Conservation (phyloP, 2,329 filamentous ascomycete species). For the Calonectria naviculata region DNA sequence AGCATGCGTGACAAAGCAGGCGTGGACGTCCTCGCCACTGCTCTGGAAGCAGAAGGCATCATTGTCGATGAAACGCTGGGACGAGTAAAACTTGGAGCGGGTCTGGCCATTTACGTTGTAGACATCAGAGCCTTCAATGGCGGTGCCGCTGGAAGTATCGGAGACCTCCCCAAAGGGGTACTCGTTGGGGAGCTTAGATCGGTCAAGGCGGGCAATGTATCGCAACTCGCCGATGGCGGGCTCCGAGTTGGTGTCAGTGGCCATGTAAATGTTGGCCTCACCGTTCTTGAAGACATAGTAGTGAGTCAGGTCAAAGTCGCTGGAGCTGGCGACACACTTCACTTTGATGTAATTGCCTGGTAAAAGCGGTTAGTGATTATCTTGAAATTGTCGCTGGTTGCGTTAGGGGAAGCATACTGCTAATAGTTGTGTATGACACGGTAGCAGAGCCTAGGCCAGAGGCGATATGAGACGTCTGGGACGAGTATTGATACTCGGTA, state of each 20-base stretch:
- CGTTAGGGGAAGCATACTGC: slow-evolving; percentile 27
- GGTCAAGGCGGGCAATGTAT: slow-evolving; percentile 71
- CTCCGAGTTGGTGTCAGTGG: slow-evolving; percentile 70
- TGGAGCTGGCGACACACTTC: slow-evolving; percentile 67
- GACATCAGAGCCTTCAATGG: slow-evolving; percentile 69
- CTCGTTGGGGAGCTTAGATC: slow-evolving; percentile 60
- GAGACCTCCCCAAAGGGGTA: slow-evolving; percentile 66
- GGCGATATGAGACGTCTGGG: slow-evolving; percentile 52
- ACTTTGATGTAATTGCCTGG: slow-evolving; percentile 66
- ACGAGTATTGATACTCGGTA: slow-evolving; percentile 66
- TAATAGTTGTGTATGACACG: slow-evolving; percentile 59
- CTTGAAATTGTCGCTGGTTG: neutral
- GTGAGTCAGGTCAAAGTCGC: slow-evolving; percentile 61
- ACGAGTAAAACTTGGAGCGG: slow-evolving; percentile 77
- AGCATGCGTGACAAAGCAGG: slow-evolving; percentile 68
- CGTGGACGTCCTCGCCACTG: slow-evolving; percentile 58
- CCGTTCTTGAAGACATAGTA: slow-evolving; percentile 72
- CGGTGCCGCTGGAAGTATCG: slow-evolving; percentile 61
- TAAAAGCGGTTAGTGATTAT: neutral
- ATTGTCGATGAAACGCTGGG: slow-evolving; percentile 77
- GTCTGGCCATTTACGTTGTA: slow-evolving; percentile 72
- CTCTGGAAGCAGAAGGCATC: slow-evolving; percentile 71
- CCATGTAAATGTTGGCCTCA: slow-evolving; percentile 70
- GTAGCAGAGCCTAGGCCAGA: slow-evolving; percentile 60
- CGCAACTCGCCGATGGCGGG: slow-evolving; percentile 70